Conservation (phyloP, 768 basidiomycete species). For the Daedaleopsis sinensis region DNA sequence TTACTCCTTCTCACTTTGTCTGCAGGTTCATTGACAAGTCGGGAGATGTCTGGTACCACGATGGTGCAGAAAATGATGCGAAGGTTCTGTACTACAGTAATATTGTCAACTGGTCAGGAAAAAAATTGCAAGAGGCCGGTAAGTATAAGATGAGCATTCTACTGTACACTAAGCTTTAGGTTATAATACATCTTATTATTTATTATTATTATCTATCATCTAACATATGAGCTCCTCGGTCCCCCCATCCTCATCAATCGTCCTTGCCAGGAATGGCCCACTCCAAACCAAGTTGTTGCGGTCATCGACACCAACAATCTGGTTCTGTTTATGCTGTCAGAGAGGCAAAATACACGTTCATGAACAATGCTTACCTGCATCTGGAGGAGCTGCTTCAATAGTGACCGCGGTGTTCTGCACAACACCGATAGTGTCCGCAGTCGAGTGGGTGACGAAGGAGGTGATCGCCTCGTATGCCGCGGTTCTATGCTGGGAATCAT, state of each 20-base stretch:
- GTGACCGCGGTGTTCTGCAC: constrained; percentile 83
- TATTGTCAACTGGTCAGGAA: background rate
- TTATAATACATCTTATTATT: too few species aligned
- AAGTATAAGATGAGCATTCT: background rate
- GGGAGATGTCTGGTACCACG: background rate
- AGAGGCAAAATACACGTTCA: constrained; percentile 1
- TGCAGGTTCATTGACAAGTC: background rate
- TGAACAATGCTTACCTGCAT: constrained; percentile 64
- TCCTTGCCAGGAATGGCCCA: too few species aligned
- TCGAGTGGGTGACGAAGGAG: constrained; percentile 80
- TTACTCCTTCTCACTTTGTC: background rate
- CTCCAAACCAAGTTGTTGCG: constrained; percentile 57
- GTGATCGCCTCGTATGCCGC: constrained; percentile 96
- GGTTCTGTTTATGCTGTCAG: constrained; percentile 56
- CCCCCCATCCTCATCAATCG: background rate
- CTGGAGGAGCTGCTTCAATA: constrained; percentile 79
- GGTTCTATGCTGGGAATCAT: constrained; percentile 92
- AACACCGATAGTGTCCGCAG: constrained; percentile 75
- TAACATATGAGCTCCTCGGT: too few species aligned
- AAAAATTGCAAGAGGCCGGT: background rate
- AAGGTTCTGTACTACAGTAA: background rate
- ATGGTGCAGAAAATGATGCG: background rate
- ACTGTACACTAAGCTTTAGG: background rate
- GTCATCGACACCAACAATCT: constrained; percentile 94
- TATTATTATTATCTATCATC: too few species aligned